Evolutionary conservation across 2,329 filamentous ascomycete species (phyloP).

Genomic region (Pyrenophora seminiperda): DNA sequence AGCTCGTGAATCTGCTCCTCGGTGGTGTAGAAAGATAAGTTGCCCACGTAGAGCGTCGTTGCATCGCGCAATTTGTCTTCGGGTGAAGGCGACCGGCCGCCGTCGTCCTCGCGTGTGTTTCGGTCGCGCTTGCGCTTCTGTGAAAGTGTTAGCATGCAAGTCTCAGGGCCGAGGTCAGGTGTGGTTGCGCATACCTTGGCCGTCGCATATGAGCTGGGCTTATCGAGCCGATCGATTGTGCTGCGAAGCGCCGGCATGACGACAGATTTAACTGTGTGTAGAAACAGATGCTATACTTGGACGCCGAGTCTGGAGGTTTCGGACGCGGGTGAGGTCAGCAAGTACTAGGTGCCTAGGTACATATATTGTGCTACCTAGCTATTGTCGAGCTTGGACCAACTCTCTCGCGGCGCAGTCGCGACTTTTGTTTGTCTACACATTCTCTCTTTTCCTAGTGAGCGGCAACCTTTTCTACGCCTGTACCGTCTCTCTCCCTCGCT

Average conservation of each 20-base stretch:
- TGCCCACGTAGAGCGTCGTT: slow-evolving; percentile 96
- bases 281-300: not conserved
- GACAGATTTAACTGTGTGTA: not conserved
- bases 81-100: slow-evolving; percentile 59
- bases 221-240: slow-evolving; percentile 91
- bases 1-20: slow-evolving; percentile 99
- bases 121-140: slow-evolving; percentile 75
- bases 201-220: slow-evolving; percentile 90
- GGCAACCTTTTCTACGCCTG: too few relatives aligned
- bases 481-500: too few relatives aligned
- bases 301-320: not conserved
- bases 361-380: slow-evolving; percentile 20
- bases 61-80: slow-evolving; percentile 84
- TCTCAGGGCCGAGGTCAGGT: not conserved
- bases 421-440: slow-evolving; percentile 20
- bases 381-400: slow-evolving; percentile 14
- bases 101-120: slow-evolving; percentile 61
- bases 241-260: slow-evolving; percentile 58
- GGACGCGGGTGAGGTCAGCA: not conserved
- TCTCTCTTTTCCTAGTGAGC: not conserved
- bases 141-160: slow-evolving; percentile 18
- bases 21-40: slow-evolving; percentile 97
- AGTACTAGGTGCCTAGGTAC: not conserved
- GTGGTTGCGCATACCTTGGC: slow-evolving; percentile 65
- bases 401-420: slow-evolving; percentile 12